Percentiles rank a stretch among this genome's conserved stretches.
phyloP scores from a whole-genome alignment of 116 monocot genomes.

The Trichopus zeylanicus region DNA sequence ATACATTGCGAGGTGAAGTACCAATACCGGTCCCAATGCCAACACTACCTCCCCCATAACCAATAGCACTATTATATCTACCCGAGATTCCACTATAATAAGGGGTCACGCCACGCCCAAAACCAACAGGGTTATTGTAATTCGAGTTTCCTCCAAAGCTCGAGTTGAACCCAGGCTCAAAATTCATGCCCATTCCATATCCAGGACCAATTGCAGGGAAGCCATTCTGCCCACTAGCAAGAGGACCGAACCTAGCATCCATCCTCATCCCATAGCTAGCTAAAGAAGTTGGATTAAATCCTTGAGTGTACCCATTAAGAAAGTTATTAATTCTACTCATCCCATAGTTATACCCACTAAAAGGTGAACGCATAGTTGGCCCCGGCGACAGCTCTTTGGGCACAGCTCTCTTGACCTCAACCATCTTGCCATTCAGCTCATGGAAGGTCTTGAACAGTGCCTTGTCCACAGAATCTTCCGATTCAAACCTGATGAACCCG shows the following conservation, averaged over 20 bases:
- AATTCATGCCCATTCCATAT: constrained; percentile 69
- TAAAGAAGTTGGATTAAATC: constrained; percentile 31
- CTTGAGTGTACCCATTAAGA: constrained; percentile 37
- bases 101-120: constrained; percentile 41
- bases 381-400: constrained; percentile 62
- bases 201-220: constrained; percentile 44
- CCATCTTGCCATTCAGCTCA: constrained; percentile 56
- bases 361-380: constrained; percentile 29
- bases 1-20: constrained; percentile 47
- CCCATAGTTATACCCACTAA: constrained; percentile 23
- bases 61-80: constrained; percentile 37
- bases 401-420: constrained; percentile 58
- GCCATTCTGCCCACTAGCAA: constrained; percentile 34
- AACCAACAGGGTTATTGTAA: constrained; percentile 30
- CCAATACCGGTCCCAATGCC: constrained; percentile 37
- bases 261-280: constrained; percentile 42
- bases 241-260: constrained; percentile 57
- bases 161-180: constrained; percentile 35
- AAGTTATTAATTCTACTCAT: constrained; percentile 42
- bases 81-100: constrained; percentile 48
- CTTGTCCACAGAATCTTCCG: constrained; percentile 53
- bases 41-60: constrained; percentile 30
- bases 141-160: constrained; percentile 37
- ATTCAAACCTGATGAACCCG: constrained; percentile 50
- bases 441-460: constrained; percentile 43